phyloP scores from a whole-genome alignment of 495 filamentous ascomycete species.

The Evernia prunastri region DNA sequence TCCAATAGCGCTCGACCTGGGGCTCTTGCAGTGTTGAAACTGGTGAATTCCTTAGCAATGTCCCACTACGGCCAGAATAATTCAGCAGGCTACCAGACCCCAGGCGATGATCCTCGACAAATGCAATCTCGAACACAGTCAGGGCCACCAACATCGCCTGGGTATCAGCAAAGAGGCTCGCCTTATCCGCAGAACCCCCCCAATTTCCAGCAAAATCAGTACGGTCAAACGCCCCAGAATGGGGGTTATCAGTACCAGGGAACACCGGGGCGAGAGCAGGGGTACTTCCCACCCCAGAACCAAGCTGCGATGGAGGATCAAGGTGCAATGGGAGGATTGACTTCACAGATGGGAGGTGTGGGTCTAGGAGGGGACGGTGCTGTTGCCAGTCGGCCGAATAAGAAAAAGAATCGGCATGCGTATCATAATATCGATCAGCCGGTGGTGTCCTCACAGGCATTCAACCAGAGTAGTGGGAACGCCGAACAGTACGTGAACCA shows the following conservation, averaged over 20 bases:
- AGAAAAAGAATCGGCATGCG: constrained; percentile 92
- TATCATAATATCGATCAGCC: constrained; percentile 80
- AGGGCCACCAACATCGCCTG: constrained; percentile 22
- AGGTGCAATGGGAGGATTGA: constrained; percentile 52
- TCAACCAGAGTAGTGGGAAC: constrained; percentile 53
- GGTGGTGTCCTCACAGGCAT: constrained; percentile 54
- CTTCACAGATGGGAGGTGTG: constrained; percentile 83
- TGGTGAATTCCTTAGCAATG: neutral
- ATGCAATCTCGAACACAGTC: constrained; percentile 2
- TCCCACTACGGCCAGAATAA: constrained; percentile 12
- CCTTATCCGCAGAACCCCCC: constrained; percentile 17
- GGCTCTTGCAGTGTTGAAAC: neutral
- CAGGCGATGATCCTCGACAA: constrained; percentile 43
- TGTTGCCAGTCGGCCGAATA: constrained; percentile 50
- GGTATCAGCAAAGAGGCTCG: constrained; percentile 27
- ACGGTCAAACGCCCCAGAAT: constrained; percentile 22
- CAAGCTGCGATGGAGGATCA: constrained; percentile 26
- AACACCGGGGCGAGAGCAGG: constrained; percentile 28
- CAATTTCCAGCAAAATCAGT: constrained; percentile 22
- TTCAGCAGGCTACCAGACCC: constrained; percentile 10
- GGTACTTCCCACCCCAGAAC: constrained; percentile 29
- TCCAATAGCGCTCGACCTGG: constrained; percentile 1
- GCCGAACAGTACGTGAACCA: constrained; percentile 68
- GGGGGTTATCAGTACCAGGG: constrained; percentile 30
- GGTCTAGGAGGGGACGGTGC: constrained; percentile 60